Conservation (phyloP, 2,329 filamentous ascomycete species). For the Sarocladiaceae sp. region DNA sequence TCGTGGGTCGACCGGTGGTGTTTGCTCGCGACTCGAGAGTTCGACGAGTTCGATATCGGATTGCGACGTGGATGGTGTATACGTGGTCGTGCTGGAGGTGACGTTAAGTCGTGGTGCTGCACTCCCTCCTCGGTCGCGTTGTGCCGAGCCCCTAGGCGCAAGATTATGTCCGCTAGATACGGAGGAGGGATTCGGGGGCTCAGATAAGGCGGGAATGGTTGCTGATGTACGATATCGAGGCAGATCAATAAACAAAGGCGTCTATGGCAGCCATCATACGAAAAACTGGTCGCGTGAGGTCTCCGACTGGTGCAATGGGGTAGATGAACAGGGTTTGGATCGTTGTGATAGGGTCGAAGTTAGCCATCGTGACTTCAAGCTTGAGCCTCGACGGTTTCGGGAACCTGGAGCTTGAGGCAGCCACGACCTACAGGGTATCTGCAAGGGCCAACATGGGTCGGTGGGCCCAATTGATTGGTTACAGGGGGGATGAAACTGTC, state of each 20-base stretch:
- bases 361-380: neutral
- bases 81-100: slow-evolving; percentile 7
- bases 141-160: slow-evolving; percentile 12
- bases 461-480: neutral
- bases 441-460: slow-evolving; percentile 4
- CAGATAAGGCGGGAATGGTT: slow-evolving; percentile 29
- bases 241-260: slow-evolving; percentile 6
- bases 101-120: neutral
- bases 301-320: neutral
- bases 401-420: slow-evolving; percentile 9
- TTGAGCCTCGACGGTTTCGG: neutral
- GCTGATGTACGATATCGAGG: slow-evolving; percentile 15
- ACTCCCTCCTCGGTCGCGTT: slow-evolving; percentile 33
- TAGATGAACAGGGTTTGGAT: neutral
- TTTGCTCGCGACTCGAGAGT: neutral
- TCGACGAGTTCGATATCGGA: slow-evolving; percentile 30
- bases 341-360: neutral
- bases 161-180: slow-evolving; percentile 21
- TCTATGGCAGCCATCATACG: neutral
- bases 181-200: slow-evolving; percentile 34
- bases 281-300: slow-evolving; percentile 7
- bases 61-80: slow-evolving; percentile 6
- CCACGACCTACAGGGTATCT: neutral
- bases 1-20: slow-evolving; percentile 19
- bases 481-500: neutral